Base-by-base conservation (phyloP, 2,329 filamentous ascomycete species). In the Colletotrichum ledebouriae region DNA sequence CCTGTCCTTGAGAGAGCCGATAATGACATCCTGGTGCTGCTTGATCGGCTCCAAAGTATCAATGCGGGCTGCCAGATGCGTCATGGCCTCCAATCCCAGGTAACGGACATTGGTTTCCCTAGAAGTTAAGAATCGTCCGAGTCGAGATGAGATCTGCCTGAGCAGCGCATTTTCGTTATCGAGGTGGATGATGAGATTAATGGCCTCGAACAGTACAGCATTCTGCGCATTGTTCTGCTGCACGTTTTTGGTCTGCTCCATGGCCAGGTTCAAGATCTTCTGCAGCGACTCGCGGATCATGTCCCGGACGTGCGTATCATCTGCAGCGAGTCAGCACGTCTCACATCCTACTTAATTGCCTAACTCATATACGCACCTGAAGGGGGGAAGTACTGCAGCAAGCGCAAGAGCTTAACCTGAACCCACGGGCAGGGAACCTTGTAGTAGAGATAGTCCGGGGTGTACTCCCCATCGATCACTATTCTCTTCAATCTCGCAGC, bases 151-250 rank as follows among this genome's bases (percentile, higher is more conserved):
- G 70, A 99, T 97, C 75, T 98, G 94, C 75, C 97, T 91, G 94
- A 99, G 98, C 60, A 99, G 84, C 22, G 91, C 92, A 72, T 95
- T 92, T 78, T 99, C 96, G 0, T 94, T 98, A 74, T 98, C 96
- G 25, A 99, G 87, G 77, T 99, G 96, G 72, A 99, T 99, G 73
- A 98, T 96, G 50, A 99, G 88, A 77, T 99, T 98, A 79, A 99
- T 99, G 25, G 96, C 97, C 83, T 99, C 96, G 76, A 99, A 99
- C 1, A 99, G 86, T 13, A 99, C 94, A 0, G 96, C 96, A 76
- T 99, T 99, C 76, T 98, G 96, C 0, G 96, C 96, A 77, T 99
- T 99, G 80, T 99, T 99, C 78, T 99, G 96, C 80, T 99, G 96
- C 15, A 99, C 96, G 75, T 99, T 99, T 82, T 98, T 99, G 60